Percentiles rank a stretch among this genome's conserved stretches.
Evolutionary conservation across 768 basidiomycete genomes (phyloP).

Genomic region (Lactarius psammicola): DNA sequence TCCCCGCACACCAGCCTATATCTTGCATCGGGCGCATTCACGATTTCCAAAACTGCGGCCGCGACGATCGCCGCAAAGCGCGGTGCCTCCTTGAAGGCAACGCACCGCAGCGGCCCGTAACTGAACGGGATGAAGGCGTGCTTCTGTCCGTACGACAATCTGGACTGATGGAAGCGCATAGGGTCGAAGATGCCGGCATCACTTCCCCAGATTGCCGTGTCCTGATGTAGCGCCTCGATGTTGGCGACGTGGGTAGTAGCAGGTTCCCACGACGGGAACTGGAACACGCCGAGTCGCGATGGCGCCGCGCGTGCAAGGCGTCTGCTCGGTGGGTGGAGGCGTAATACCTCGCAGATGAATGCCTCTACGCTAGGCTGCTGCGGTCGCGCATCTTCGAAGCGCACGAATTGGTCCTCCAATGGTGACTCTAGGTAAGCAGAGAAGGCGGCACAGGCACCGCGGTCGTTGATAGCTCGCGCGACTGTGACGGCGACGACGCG

Average conservation of each 20-base stretch:
- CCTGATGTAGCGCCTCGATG: slow-evolving; percentile 29
- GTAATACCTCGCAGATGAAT: slow-evolving; percentile 46
- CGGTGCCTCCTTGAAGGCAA: slow-evolving; percentile 50
- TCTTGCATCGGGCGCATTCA: slow-evolving; percentile 34
- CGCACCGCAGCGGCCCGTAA: slow-evolving; percentile 44
- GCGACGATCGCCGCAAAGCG: slow-evolving; percentile 50
- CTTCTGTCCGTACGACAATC: slow-evolving; percentile 26
- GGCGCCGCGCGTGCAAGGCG: slow-evolving; percentile 40
- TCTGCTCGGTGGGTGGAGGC: slow-evolving; percentile 52
- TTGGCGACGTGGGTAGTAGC: slow-evolving; percentile 30
- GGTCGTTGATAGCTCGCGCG: slow-evolving; percentile 39
- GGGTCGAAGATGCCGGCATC: slow-evolving; percentile 46
- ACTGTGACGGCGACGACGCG: slow-evolving; percentile 51
- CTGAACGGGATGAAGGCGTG: slow-evolving; percentile 48
- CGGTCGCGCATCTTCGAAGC: slow-evolving; percentile 5
- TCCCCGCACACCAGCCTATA: slow-evolving; percentile 32
- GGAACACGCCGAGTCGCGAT: slow-evolving; percentile 5
- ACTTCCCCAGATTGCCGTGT: slow-evolving; percentile 39
- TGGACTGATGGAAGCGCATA: slow-evolving; percentile 38
- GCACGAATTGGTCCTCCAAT: slow-evolving; percentile 34
- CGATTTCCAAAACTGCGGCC: slow-evolving; percentile 41
- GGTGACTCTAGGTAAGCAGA: slow-evolving; percentile 39
- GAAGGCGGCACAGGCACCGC: slow-evolving; percentile 36
- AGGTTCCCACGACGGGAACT: slow-evolving; percentile 16
- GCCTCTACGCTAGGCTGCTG: slow-evolving; percentile 37